phyloP scores from a whole-genome alignment of 495 filamentous ascomycete genomes.

The Acidiella bohemica region DNA sequence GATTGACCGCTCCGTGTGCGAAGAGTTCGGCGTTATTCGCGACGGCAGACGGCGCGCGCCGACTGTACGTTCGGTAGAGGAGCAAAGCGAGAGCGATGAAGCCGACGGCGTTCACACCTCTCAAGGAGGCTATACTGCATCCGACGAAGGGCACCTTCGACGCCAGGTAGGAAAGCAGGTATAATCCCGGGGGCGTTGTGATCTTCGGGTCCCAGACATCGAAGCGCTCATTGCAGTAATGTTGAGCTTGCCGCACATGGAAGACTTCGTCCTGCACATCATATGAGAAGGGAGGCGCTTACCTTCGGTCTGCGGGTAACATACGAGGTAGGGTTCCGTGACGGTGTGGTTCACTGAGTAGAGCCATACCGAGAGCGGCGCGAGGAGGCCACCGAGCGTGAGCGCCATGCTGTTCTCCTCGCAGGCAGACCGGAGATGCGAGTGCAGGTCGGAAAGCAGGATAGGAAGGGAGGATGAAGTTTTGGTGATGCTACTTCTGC shows the following conservation, averaged over 20 bases:
- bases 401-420: no score
- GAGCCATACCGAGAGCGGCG: slow-evolving; percentile 18
- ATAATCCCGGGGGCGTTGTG: slow-evolving; percentile 88
- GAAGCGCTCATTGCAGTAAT: slow-evolving; percentile 66
- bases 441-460: not conserved
- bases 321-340: slow-evolving; percentile 70
- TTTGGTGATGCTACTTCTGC: not conserved
- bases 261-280: slow-evolving; percentile 72
- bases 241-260: slow-evolving; percentile 81
- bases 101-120: slow-evolving; percentile 39
- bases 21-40: not conserved
- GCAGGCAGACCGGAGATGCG: no score
- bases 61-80: slow-evolving; percentile 15
- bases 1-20: slow-evolving; percentile 44
- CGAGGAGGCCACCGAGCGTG: slow-evolving; percentile 1
- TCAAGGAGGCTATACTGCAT: slow-evolving; percentile 38
- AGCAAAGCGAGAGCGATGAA: slow-evolving; percentile 28
- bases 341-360: slow-evolving; percentile 31
- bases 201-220: slow-evolving; percentile 86
- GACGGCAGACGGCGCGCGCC: not conserved
- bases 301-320: slow-evolving; percentile 9
- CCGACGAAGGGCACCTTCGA: slow-evolving; percentile 1
- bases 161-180: slow-evolving; percentile 39
- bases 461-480: not conserved
- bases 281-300: slow-evolving; percentile 8